Base-by-base conservation (phyloP, 306 rosid genomes). In the Inga oerstediana region DNA sequence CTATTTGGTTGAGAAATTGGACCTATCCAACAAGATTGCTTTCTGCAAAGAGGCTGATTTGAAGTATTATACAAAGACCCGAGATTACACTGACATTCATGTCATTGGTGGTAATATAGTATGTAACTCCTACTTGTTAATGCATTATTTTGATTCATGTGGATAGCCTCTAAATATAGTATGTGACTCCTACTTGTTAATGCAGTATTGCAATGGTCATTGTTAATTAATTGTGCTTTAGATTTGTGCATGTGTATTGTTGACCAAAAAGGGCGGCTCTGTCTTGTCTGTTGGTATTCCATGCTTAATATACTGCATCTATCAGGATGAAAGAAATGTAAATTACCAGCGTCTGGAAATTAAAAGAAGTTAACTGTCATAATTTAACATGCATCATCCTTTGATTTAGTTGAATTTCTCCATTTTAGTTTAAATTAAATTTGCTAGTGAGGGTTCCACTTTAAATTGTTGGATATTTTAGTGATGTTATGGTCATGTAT, bases 1-100 rank as follows among this genome's bases (percentile, higher is more conserved):
- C 64, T 95, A 93, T 90, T 86, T 95, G 83, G 92, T 95, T 81
- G 93, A 85, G 79, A 88, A 88, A 76, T 88, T 96, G 85, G 90
- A 92, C 86, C 74, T 90, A 15, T 88, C 90, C 5, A 88, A 2
- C 83, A 96, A 83, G 87, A 84, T 80, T 77, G 98, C 97, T 82
- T 67, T 80, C 54, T 96, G 99, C 83, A 81, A 84, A 81, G 91
- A 75, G 87, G 97, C 99, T 87, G 91, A 91, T 86, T 81, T 96
- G 86, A 87, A 96, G 86, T 96, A 92, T 83, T 96, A 96, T 88
- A 93, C 98, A 15, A 92, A 85, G 91, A 75, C 94, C 48, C 91
- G 97, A 15, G 97, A 93, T 85, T 88, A 79, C 86, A 93, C 97
- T 8, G 96, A 91, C 86, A 83, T 96, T 86, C 92, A 93, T 79